These are phyloP conservation scores for Nothophaeocryptopus gaeumannii DNA, from an alignment of 2,329 filamentous ascomycete genomes.

Conservation along the genomic window DNA sequence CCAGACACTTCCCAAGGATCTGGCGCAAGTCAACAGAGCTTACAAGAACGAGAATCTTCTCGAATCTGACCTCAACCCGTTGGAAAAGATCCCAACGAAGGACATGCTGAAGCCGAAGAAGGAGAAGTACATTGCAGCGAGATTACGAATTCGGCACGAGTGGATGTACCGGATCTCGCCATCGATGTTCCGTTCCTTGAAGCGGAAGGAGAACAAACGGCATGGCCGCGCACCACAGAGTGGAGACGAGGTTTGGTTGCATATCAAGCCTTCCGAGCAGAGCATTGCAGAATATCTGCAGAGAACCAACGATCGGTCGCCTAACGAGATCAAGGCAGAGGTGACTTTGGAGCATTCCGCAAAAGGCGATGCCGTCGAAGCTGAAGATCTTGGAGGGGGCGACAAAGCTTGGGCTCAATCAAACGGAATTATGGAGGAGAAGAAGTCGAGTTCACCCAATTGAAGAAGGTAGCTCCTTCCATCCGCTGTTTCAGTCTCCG, in stretches of 20 bases:
- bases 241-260: conserved; percentile 55
- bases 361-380: too few relatives aligned
- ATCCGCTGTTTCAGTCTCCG: too few relatives aligned
- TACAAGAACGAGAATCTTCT: conserved; percentile 55
- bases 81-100: conserved; percentile 51
- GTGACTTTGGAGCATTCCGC: too few relatives aligned
- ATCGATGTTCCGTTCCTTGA: conserved; percentile 43
- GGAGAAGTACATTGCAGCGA: conserved; percentile 57
- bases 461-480: too few relatives aligned
- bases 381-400: too few relatives aligned
- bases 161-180: conserved; percentile 50
- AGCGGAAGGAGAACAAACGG: conserved; percentile 35
- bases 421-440: too few relatives aligned
- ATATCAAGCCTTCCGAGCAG: conserved; percentile 40
- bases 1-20: conserved; percentile 49
- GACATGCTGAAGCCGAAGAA: conserved; percentile 49
- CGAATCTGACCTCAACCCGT: conserved; percentile 30
- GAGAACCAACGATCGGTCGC: conserved; percentile 6
- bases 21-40: conserved; percentile 49
- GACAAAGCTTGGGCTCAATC: too few relatives aligned
- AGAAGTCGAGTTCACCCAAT: too few relatives aligned
- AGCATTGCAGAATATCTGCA: conserved; percentile 21
- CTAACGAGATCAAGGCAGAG: too few relatives aligned
- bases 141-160: conserved; percentile 59
- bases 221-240: conserved; percentile 37